Evolutionary conservation across 495 filamentous ascomycete genomes (phyloP), one percentile per base, ranked within the genome.

Genomic region (Gamarada debralockiae): DNA sequence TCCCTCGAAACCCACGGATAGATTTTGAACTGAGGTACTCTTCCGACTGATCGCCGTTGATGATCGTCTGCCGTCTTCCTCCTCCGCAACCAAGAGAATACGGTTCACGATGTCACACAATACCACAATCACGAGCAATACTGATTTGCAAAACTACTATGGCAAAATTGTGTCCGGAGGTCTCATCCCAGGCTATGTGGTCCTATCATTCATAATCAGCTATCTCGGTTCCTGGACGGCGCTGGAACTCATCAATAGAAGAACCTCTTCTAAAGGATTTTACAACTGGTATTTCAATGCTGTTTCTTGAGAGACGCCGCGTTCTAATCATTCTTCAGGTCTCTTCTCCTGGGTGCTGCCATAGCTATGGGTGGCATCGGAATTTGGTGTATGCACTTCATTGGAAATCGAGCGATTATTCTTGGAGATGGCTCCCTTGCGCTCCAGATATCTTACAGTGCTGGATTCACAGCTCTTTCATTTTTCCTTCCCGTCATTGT

Each of bases 401-500:
- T 95, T 55, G 89, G 88, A 23, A 93, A 95, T 57, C 77, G 86
- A 17, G 89, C 91, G 3, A 86, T 90, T 31, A 68, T 81, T 14
- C 76, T 96, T 18, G 82, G 73, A 24, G 47, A 82, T 46, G 85
- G 85, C 36, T 68, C 79, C 48, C 48, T 70, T 17, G 63, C 76
- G 3, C 69, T 89, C 7, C 89, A 91, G 53, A 83, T 92, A 50
- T 65, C 78, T 9, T 96, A 95, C 72, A 88, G 77, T 42, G 68
- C 79, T 21, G 75, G 78, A 24, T 89, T 82, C 65, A 93, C 89
- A 0, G 80, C 80, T 15, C 67, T 89, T 14, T 95, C 91, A 0
- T 88, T 92, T 60, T 85, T 95, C 56, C 71, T 95, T 10, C 90
- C 91, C 0, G 81, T 95, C 41, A 40, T 84, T 37, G 87, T 91